phyloP scores from a whole-genome alignment of 352 stramenopile genomes.

The Phytophthora chlamydospora region DNA sequence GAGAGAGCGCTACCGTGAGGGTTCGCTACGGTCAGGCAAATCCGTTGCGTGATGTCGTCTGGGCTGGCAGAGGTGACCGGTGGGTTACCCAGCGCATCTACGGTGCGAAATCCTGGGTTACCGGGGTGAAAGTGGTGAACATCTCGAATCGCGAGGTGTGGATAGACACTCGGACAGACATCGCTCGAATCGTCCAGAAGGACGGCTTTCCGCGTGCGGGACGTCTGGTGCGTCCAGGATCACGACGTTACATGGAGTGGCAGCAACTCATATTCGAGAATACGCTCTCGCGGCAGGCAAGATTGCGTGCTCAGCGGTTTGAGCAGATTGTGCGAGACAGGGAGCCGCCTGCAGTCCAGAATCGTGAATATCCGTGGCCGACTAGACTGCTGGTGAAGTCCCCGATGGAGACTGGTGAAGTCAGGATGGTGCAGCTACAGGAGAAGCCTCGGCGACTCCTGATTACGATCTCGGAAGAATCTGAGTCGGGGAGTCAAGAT shows the following conservation, averaged over 20 bases:
- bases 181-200: background rate
- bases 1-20: background rate
- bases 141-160: background rate
- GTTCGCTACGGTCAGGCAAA: background rate
- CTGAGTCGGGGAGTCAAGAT: no score
- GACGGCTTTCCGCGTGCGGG: background rate
- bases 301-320: background rate
- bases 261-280: constrained; percentile 6
- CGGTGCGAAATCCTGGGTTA: background rate
- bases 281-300: background rate
- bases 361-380: background rate
- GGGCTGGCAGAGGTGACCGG: background rate
- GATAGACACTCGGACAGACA: background rate
- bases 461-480: no score
- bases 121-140: background rate
- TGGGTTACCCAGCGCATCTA: constrained; percentile 1
- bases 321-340: background rate
- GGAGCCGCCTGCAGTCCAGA: background rate
- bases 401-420: no score
- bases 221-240: background rate
- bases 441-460: no score
- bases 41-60: background rate
- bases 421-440: no score
- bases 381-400: background rate
- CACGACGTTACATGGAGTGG: background rate